These are phyloP conservation scores for Mortierella antarctica DNA, from an alignment of 192 early-diverging fungal species.

Conservation along the genomic window DNA sequence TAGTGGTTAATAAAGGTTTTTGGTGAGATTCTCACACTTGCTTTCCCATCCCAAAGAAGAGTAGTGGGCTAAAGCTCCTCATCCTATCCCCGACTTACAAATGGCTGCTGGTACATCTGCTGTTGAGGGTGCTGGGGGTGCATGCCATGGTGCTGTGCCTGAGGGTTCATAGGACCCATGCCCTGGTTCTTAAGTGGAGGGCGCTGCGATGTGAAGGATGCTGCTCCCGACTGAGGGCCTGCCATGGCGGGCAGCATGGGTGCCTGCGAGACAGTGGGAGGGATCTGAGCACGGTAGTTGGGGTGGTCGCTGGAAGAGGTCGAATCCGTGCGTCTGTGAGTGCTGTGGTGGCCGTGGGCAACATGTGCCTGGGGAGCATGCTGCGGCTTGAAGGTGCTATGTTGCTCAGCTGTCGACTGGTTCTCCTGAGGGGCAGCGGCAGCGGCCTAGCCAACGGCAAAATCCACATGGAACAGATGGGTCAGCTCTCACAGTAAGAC, in stretches of 20 bases:
- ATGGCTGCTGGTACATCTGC: conserved; percentile 13
- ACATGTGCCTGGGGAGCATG: conserved; percentile 32
- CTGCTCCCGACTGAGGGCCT: conserved; percentile 44
- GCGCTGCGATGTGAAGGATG: conserved; percentile 28
- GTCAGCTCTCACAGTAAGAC: not conserved
- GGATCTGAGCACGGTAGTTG: conserved; percentile 52
- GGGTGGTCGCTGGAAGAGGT: conserved; percentile 51
- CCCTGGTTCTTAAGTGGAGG: conserved; percentile 33
- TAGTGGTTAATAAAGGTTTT: too few relatives aligned
- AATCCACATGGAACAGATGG: not conserved
- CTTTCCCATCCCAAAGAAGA: not conserved
- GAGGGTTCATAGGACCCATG: conserved; percentile 43
- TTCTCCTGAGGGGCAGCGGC: conserved; percentile 11
- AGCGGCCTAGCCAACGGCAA: not conserved
- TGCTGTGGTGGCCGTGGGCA: conserved; percentile 32
- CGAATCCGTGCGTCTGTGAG: conserved; percentile 47
- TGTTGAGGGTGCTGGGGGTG: conserved; percentile 32
- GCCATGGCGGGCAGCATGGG: conserved; percentile 52
- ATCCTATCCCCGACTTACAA: conserved; percentile 13
- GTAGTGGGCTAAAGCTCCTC: not conserved
- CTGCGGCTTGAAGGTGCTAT: conserved; percentile 40
- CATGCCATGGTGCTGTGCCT: conserved; percentile 28
- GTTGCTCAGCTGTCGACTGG: conserved; percentile 7
- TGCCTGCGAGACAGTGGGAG: conserved; percentile 25
- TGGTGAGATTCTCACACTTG: too few relatives aligned